Evolutionary conservation across 805 yeast species (phyloP), one percentile per base, ranked within the genome.

Genomic region (Candida jianshihensis): DNA sequence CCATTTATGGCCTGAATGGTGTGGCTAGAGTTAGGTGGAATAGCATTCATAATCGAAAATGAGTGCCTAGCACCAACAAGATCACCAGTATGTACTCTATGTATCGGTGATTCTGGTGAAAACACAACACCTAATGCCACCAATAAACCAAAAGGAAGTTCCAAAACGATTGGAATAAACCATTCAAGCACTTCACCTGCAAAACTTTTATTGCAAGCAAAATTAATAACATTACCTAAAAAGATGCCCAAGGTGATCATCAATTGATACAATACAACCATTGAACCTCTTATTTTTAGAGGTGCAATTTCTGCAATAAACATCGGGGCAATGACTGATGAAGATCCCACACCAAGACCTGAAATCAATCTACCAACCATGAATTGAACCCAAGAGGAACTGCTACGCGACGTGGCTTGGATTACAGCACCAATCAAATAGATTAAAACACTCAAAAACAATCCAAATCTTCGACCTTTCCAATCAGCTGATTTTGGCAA

Each of bases 291-390:
- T 34, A 79, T 63, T 34, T 67, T 70, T 42, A 76, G 73, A 40
- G 88, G 88, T 34, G 87, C 64, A 39, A 76, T 67, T 56, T 81
- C 89, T 31, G 81, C 68, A 48, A 80, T 77, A 55, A 79, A 75
- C 62, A 85, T 65, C 30, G 94, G 90, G 22, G 82, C 83, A 39
- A 81, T 66, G 30, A 88, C 86, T 15, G 90, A 74, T 19, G 84
- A 68, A 35, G 75, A 72, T 44, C 95, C 95, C 41, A 85, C 83
- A 34, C 87, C 84, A 10, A 81, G 47, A 34, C 95, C 95, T 17
- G 86, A 73, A 35, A 81, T 55, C 30, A 66, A 68, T 62, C 87
- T 68, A 32, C 86, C 86, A 47, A 78, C 63, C 44, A 75, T 68
- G 49, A 72, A 68, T 56, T 79, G 86, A 51, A 68, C 71, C 86